These are phyloP conservation scores for Taiwanofungus camphoratus DNA, from an alignment of 1,284 basidiomycete species.

Conservation along the genomic window DNA sequence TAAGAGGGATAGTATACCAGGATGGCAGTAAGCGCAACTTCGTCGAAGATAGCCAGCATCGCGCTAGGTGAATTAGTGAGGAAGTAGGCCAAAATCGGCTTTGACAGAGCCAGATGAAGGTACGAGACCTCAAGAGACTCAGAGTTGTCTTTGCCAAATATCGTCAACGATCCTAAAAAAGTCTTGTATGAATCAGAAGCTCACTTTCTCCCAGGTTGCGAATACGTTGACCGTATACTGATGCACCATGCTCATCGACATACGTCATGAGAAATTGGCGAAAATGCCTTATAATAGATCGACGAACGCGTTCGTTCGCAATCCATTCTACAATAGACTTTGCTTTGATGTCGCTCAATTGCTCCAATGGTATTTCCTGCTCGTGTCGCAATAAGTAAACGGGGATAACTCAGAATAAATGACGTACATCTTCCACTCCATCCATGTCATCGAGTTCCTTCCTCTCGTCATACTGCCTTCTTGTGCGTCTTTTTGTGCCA, in stretches of 20 bases:
- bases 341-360: conserved; percentile 96
- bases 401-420: background rate
- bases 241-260: conserved; percentile 86
- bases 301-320: conserved; percentile 83
- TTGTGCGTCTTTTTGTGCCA: conserved; percentile 73
- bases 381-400: conserved; percentile 2
- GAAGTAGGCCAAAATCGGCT: conserved; percentile 96
- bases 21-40: conserved; percentile 91
- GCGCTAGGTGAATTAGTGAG: conserved; percentile 90
- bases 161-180: background rate
- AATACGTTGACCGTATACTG: conserved; percentile 94
- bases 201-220: conserved; percentile 90
- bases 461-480: conserved; percentile 86
- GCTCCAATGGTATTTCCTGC: conserved; percentile 91
- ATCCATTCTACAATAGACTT: conserved; percentile 98
- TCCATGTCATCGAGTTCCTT: conserved; percentile 81
- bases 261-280: conserved; percentile 95
- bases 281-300: conserved; percentile 91
- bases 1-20: conserved; percentile 95
- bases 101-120: conserved; percentile 84
- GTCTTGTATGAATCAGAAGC: too few relatives aligned
- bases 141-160: conserved; percentile 67
- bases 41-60: conserved; percentile 94
- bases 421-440: conserved; percentile 72
- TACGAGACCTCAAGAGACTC: conserved; percentile 98